A percentile compares a stretch with the other conserved stretches of the same genome.
Conservation (phyloP, 768 basidiomycete genomes). For the Boletus sp. region DNA sequence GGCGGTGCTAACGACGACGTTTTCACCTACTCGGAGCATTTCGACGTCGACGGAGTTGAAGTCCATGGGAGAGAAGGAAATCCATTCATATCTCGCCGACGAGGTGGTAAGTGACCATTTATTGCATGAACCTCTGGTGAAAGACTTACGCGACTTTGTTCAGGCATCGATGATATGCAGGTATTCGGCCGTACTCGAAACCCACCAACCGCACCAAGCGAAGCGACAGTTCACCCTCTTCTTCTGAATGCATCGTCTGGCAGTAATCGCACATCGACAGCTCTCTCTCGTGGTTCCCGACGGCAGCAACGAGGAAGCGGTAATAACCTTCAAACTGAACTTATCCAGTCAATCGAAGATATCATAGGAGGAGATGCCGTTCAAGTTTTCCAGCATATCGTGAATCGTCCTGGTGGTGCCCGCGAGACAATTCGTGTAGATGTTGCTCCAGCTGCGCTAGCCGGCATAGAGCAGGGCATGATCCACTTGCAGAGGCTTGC, state of each 20-base stretch:
- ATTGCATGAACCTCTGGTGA: not conserved
- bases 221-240: constrained; percentile 79
- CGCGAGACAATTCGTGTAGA: constrained; percentile 77
- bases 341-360: constrained; percentile 76
- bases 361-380: constrained; percentile 79
- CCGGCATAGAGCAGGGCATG: constrained; percentile 57
- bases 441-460: constrained; percentile 62
- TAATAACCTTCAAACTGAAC: constrained; percentile 47
- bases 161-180: constrained; percentile 54
- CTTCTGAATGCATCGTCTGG: constrained; percentile 60
- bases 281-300: constrained; percentile 49
- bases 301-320: constrained; percentile 57
- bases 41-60: constrained; percentile 44
- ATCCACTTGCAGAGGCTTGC: constrained; percentile 48
- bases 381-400: constrained; percentile 81
- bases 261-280: constrained; percentile 43
- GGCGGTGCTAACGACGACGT: constrained; percentile 43
- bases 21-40: constrained; percentile 55
- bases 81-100: constrained; percentile 52
- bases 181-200: constrained; percentile 65
- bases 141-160: constrained; percentile 1
- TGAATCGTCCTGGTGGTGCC: constrained; percentile 56
- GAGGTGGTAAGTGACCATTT: constrained; percentile 34
- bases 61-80: constrained; percentile 42
- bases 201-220: constrained; percentile 50